Evolutionary conservation across 176 grass and related monocot genomes (phyloP), one percentile per base, ranked within the genome.

Genomic region (Oropetium thomaeum): DNA sequence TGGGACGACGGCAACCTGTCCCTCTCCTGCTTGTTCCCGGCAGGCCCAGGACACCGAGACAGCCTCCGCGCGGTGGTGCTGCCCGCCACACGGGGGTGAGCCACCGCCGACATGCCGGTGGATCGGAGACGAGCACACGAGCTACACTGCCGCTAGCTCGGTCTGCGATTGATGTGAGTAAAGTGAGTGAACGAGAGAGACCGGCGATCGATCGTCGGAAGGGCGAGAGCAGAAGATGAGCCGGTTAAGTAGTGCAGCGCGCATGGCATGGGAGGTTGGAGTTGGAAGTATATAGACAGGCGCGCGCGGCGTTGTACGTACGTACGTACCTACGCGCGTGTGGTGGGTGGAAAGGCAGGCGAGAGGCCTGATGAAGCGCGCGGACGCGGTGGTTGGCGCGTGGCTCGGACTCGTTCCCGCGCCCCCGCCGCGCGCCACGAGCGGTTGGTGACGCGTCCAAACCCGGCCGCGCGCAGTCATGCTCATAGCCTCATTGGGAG

Each of bases 91-190:
- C 73, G 68, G 49, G 73, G 32, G 26, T 59, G 15, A 15, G 51
- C 74, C 25, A 12, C 74, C 27, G 80, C 42, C 42, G 85, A 79
- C 85, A 87, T 83, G 66, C 11, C 65, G 47, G 31, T 10, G 6
- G 22, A 61, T 39, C 44, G 20, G n/a, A 41, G 41, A 10, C 8
- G 8, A 23, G 10, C 60, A 1, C n/a, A n/a, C n/a, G n/a, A n/a
- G n/a, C n/a, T n/a, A n/a, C n/a, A 10, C 11, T 19, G 0, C 7
- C 17, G 41, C 17, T 31, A 70, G 20, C 15, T 14, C 19, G 39
- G 11, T 10, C n/a, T 13, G 33, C 25, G 11, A 1, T 6, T 1
- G 14, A 15, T 58, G 27, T 5, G 10, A 5, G 15, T 60, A 60
- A 60, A 62, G 59, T 10, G 59, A 65, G 54, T 20, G 53, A 75